phyloP scores from a whole-genome alignment of 176 grass and related monocot species.

The Avena insularis region DNA sequence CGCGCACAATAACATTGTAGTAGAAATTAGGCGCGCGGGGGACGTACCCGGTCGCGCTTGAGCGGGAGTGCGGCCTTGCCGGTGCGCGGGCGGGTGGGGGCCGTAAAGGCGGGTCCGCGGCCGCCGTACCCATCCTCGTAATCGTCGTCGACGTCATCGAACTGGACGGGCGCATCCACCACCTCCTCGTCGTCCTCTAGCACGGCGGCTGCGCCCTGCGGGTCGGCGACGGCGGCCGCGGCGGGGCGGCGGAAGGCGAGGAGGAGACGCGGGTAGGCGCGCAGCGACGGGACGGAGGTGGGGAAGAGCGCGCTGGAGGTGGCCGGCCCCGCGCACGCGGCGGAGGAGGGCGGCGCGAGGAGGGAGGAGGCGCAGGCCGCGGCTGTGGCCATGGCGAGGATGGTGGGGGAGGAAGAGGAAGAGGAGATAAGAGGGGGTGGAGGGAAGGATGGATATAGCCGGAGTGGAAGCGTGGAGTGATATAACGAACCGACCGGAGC shows the following conservation, averaged over 20 bases:
- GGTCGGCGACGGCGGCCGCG: conserved; percentile 53
- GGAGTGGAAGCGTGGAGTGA: conserved; percentile 38
- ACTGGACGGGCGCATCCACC: background rate
- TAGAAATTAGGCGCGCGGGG: background rate
- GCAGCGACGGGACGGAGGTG: conserved; percentile 51
- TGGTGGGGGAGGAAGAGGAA: background rate
- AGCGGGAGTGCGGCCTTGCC: conserved; percentile 93
- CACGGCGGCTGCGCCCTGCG: conserved; percentile 41
- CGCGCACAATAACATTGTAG: too few relatives aligned
- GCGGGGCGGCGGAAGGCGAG: conserved; percentile 52
- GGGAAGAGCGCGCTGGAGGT: conserved; percentile 46
- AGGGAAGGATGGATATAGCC: conserved; percentile 37
- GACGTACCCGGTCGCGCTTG: conserved; percentile 88
- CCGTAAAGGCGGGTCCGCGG: conserved; percentile 49
- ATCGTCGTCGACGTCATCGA: conserved; percentile 41
- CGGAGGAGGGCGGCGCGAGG: conserved; percentile 35
- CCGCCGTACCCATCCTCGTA: conserved; percentile 48
- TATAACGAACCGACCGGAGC: background rate
- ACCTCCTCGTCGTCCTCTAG: conserved; percentile 46
- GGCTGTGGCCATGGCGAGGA: conserved; percentile 41
- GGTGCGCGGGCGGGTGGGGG: conserved; percentile 68
- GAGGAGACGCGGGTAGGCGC: conserved; percentile 49
- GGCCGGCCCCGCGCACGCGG: background rate
- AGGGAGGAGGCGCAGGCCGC: conserved; percentile 50
- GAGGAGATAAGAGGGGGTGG: conserved; percentile 24